phyloP scores from a whole-genome alignment of 441 rosid species.

The Biscutella laevigata region DNA sequence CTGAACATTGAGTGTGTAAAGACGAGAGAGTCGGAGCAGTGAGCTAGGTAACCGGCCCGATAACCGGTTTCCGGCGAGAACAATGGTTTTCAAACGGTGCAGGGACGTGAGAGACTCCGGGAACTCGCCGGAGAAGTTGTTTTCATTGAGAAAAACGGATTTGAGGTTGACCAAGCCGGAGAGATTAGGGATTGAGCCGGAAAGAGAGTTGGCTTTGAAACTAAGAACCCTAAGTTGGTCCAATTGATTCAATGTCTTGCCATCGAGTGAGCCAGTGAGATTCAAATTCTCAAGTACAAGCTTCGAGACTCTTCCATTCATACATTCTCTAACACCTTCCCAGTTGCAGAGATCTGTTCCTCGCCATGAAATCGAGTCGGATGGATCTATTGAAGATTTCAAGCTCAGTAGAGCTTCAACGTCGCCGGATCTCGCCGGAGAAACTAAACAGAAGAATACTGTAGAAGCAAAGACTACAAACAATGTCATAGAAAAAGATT shows the following conservation, averaged over 20 bases:
- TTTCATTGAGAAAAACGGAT: constrained; percentile 51
- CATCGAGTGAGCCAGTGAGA: constrained; percentile 49
- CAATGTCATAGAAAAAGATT: constrained; percentile 21
- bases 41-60: constrained; percentile 57
- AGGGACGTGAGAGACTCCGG: constrained; percentile 50
- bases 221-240: constrained; percentile 80
- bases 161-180: constrained; percentile 62
- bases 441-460: constrained; percentile 22
- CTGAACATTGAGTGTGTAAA: constrained; percentile 47
- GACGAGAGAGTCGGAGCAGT: constrained; percentile 40
- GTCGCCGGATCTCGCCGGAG: constrained; percentile 52
- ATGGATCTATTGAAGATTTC: constrained; percentile 63
- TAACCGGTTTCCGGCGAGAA: constrained; percentile 42
- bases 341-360: constrained; percentile 60
- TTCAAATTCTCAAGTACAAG: constrained; percentile 66
- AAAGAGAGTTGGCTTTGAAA: constrained; percentile 68
- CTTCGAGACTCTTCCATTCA: constrained; percentile 63
- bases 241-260: constrained; percentile 38
- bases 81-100: constrained; percentile 59
- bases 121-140: constrained; percentile 61
- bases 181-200: constrained; percentile 61
- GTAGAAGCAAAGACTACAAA: constrained; percentile 21
- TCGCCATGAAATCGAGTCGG: constrained; percentile 48
- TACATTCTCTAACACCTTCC: constrained; percentile 67
- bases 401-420: constrained; percentile 51